Conservation (phyloP, 306 rosid species). For the Prunus fruticosa region DNA sequence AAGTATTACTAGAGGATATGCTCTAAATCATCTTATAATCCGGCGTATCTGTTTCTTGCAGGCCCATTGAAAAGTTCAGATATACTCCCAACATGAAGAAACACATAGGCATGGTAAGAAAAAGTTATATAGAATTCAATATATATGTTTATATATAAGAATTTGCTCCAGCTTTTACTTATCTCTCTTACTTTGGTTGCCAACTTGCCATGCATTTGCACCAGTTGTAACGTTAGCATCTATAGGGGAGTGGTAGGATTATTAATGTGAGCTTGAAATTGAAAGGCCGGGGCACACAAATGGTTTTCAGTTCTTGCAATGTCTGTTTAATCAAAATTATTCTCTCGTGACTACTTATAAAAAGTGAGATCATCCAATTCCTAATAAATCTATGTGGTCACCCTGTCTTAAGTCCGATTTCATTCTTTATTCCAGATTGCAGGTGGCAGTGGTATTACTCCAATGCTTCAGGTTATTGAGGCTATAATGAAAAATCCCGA, state of each 20-base stretch:
- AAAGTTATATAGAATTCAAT: neutral
- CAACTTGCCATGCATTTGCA: neutral
- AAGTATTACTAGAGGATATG: slow-evolving; percentile 17
- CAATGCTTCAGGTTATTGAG: slow-evolving; percentile 96
- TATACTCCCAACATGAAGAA: slow-evolving; percentile 95
- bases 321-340: neutral
- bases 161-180: neutral
- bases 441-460: slow-evolving; percentile 96
- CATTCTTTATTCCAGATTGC: slow-evolving; percentile 62
- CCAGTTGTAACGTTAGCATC: neutral
- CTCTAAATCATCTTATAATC: slow-evolving; percentile 22
- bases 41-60: slow-evolving; percentile 37
- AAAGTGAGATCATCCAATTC: neutral
- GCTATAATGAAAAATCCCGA: slow-evolving; percentile 92
- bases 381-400: neutral
- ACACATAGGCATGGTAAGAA: slow-evolving; percentile 92
- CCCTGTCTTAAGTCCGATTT: slow-evolving; percentile 3
- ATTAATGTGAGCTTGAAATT: neutral
- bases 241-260: slow-evolving; percentile 12
- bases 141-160: neutral
- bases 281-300: neutral
- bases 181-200: neutral
- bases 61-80: slow-evolving; percentile 90
- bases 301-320: neutral
- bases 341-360: neutral